Evolutionary conservation across 2,329 filamentous ascomycete species (phyloP), one percentile per base, ranked within the genome.

Genomic region (Tolypocladium ovalisporum): DNA sequence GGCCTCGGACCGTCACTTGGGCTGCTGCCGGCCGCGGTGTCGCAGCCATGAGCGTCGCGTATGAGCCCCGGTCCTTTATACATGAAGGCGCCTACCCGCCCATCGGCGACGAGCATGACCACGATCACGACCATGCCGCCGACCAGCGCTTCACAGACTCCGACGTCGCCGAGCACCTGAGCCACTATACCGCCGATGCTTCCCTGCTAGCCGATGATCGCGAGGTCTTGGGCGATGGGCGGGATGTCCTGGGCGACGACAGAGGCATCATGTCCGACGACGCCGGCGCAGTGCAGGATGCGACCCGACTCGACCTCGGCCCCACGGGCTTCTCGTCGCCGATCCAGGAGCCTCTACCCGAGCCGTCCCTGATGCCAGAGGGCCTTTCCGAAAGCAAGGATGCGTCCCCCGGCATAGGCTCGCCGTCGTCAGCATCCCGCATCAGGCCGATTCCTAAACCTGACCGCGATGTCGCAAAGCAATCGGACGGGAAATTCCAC

Each of bases 401-500:
- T 19, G 61, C 67, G 1, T 71, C 70, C 4, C 71, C 68, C 1
- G 62, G 59, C 13, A 62, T 63, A 2, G 66, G 63, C 5, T 73
- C 72, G n/a, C 68, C 70, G 15, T 64, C 67, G 17, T 65, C 69
- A 12, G 34, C 54, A 1, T 64, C 69, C 9, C 76, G 80, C 29
- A 71, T 73, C 62, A 83, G 82, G 67, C 71, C 78, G 4, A 80
- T 86, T 17, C 73, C 77, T 4, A 86, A 86, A 64, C 84, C 83
- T 0, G 77, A 82, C 35, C 79, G 84, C 36, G 73, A 79, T 42
- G 76, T 79, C 0, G 73, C 73, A 4, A 85, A 84, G 71, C 90
- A 90, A 63, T 69, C 76, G 1, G 80, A 89, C 29, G 88, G 88
- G n/a, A 86, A 89, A 67, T 94, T 86, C 65, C 80, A 86, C 57